Percentiles rank a stretch among this genome's conserved stretches.
Conservation (phyloP, 371 early-diverging fungal genomes). For the Syncephalastrum contaminatum region DNA sequence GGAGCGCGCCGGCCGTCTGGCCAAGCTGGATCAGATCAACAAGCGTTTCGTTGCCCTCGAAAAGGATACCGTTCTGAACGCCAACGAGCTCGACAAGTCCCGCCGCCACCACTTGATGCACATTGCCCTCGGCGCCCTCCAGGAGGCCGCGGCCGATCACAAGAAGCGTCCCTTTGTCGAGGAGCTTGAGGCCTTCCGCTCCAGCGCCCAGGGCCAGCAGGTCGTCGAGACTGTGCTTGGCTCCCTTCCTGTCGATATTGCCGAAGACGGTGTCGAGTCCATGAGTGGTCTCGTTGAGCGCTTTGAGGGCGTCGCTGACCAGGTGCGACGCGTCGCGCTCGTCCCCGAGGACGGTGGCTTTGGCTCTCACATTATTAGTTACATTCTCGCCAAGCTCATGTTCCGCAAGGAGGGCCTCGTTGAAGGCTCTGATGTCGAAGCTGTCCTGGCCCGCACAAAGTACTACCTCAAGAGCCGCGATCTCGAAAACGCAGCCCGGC, state of each 20-base stretch:
- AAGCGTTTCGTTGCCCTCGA: constrained; percentile 74
- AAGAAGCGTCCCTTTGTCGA: constrained; percentile 58
- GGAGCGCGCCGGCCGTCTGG: constrained; percentile 86
- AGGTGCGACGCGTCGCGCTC: constrained; percentile 74
- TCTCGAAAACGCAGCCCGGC: constrained; percentile 83
- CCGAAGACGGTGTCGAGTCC: constrained; percentile 65
- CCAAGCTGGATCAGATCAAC: constrained; percentile 76
- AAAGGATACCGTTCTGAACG: constrained; percentile 52
- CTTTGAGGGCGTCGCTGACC: constrained; percentile 64
- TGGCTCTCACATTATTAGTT: constrained; percentile 73
- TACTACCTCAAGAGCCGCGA: constrained; percentile 71
- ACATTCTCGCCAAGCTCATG: constrained; percentile 69
- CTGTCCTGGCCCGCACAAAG: constrained; percentile 75
- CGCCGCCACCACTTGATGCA: constrained; percentile 49
- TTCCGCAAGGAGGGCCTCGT: constrained; percentile 82
- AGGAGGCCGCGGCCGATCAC: constrained; percentile 33
- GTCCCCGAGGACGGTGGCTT: constrained; percentile 87
- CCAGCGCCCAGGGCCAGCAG: constrained; percentile 47
- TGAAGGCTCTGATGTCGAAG: constrained; percentile 82
- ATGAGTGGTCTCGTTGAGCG: constrained; percentile 66
- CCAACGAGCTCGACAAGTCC: constrained; percentile 50
- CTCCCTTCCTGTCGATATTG: constrained; percentile 55
- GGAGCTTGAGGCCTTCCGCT: constrained; percentile 65
- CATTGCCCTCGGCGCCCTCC: constrained; percentile 48
- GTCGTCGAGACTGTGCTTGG: constrained; percentile 60